These are phyloP conservation scores for Suillus clintonianus DNA, from an alignment of 768 basidiomycete species.

Conservation along the genomic window DNA sequence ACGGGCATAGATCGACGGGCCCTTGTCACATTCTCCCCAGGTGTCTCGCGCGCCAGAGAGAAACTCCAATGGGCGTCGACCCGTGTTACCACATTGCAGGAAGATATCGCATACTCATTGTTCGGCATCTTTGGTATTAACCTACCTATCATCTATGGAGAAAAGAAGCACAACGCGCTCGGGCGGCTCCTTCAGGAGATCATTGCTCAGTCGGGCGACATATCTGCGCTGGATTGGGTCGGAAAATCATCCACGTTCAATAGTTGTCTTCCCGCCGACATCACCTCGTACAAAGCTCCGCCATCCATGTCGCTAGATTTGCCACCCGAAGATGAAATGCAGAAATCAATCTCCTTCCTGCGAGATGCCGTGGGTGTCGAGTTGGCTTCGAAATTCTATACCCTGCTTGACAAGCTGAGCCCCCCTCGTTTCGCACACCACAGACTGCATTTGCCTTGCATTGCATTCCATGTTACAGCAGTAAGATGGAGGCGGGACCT, in stretches of 20 bases:
- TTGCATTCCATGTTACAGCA: not conserved
- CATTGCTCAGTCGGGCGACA: not conserved
- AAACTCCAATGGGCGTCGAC: not conserved
- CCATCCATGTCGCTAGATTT: not conserved
- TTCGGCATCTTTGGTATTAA: constrained; percentile 8
- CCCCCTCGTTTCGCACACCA: not conserved
- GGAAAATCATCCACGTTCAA: not conserved
- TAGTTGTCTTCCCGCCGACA: not conserved
- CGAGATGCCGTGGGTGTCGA: not conserved
- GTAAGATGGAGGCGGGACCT: not conserved
- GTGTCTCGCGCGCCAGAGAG: not conserved
- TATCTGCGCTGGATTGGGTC: not conserved
- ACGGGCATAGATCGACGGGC: not conserved
- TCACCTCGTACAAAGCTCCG: not conserved
- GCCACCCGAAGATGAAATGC: not conserved
- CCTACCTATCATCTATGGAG: not conserved
- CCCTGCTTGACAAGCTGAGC: not conserved
- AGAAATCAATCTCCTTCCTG: not conserved
- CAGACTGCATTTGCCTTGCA: not conserved
- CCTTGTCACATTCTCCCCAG: not conserved
- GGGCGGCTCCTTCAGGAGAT: not conserved
- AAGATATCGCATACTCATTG: constrained; percentile 14
- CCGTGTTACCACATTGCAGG: constrained; percentile 3
- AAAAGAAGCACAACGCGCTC: too few relatives aligned
- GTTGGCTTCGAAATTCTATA: not conserved